Conservation (phyloP, 306 rosid genomes). For the Trifolium fragiferum region DNA sequence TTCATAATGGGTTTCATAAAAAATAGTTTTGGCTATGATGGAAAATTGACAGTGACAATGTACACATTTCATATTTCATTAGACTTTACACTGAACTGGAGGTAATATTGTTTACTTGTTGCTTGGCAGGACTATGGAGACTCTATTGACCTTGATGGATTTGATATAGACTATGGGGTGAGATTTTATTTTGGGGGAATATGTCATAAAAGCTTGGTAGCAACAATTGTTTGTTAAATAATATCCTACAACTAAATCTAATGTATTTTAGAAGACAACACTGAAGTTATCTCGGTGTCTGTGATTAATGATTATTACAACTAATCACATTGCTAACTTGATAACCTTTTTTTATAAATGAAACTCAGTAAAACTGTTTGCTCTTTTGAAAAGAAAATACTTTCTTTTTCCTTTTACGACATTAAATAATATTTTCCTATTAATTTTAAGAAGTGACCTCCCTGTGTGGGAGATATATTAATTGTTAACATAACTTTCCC, state of each 20-base stretch:
- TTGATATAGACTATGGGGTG: conserved; percentile 94
- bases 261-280: conserved; percentile 3
- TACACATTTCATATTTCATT: conserved; percentile 16
- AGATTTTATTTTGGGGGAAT: conserved; percentile 40
- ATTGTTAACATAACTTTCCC: conserved; percentile 28
- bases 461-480: conserved; percentile 14
- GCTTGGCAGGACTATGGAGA: conserved; percentile 82
- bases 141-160: conserved; percentile 71
- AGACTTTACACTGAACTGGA: neutral
- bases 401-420: neutral
- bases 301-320: conserved; percentile 8
- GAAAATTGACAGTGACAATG: conserved; percentile 13
- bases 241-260: neutral
- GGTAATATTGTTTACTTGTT: conserved; percentile 35
- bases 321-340: conserved; percentile 22
- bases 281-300: conserved; percentile 12
- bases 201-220: neutral
- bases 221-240: neutral
- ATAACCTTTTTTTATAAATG: neutral
- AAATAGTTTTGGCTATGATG: neutral
- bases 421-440: neutral
- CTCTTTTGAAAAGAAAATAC: neutral
- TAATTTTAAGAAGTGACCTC: conserved; percentile 25
- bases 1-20: conserved; percentile 15
- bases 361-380: conserved; percentile 3